Base-by-base conservation (phyloP, 257 asterid genomes). In the Lithospermum erythrorhizon region DNA sequence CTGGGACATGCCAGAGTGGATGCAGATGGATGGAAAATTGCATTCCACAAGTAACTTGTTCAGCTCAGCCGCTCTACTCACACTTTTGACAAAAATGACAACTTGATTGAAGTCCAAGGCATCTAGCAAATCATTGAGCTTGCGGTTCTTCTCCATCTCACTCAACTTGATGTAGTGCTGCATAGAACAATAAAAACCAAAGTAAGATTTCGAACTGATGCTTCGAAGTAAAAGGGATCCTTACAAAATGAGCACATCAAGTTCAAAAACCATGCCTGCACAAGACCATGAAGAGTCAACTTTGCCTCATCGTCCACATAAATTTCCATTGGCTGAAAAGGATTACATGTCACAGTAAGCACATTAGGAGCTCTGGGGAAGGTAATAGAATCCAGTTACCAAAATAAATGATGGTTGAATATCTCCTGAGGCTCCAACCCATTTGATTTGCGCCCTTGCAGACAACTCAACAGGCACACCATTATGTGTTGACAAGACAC, bases 151-250 rank as follows among this genome's bases (percentile, higher is more conserved):
- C 84, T 89, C 96, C 59, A 78, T 73, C 78, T 89, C 96, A 35
- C 78, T 86, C 89, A 89, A 68, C 69, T 89, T 89, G 90, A 89
- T 89, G 82, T 89, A 89, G 80, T 89, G 96, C 96, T 89, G 90
- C 49, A 69, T 24, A 55, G 32, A 61, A 47, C 23, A 52, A 59
- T 8, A n/a, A n/a, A n/a, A n/a, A n/a, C n/a, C n/a, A n/a, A n/a
- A n/a, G n/a, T n/a, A n/a, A n/a, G n/a, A n/a, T n/a, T n/a, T n/a
- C n/a, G n/a, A n/a, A n/a, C n/a, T n/a, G n/a, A n/a, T n/a, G n/a
- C n/a, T n/a, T n/a, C n/a, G n/a, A n/a, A n/a, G n/a, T n/a, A n/a
- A n/a, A n/a, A n/a, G 32, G 32, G 7, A 1, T 27, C 32, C 6
- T 27, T 27, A 27, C 6, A 55, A 54, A 21, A 3, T 14, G n/a